phyloP scores from a whole-genome alignment of 2,329 filamentous ascomycete genomes.

The Aphanocladium album region DNA sequence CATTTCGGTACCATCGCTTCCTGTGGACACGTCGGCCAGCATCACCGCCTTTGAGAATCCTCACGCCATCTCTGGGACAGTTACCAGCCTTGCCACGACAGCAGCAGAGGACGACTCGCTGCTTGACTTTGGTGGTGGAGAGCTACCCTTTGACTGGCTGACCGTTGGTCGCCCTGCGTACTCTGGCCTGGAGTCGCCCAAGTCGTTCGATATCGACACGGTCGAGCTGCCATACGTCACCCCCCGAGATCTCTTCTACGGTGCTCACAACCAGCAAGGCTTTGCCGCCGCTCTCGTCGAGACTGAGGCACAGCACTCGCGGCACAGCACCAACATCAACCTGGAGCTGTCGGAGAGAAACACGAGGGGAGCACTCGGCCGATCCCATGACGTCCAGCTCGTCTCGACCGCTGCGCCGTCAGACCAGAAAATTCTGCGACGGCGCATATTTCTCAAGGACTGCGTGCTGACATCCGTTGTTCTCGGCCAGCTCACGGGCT shows the following conservation, averaged over 20 bases:
- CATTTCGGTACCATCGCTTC: background rate
- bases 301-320: background rate
- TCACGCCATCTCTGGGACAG: background rate
- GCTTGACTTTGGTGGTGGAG: background rate
- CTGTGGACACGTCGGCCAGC: background rate
- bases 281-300: background rate
- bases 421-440: background rate
- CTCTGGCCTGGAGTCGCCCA: background rate
- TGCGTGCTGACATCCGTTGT: conserved; percentile 11
- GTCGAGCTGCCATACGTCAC: background rate
- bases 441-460: background rate
- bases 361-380: background rate
- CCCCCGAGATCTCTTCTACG: background rate
- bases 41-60: background rate
- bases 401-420: background rate
- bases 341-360: background rate
- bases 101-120: background rate
- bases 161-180: background rate
- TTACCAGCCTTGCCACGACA: background rate
- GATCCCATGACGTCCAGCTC: background rate
- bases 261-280: background rate
- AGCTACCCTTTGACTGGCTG: background rate
- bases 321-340: background rate
- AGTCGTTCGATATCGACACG: background rate
- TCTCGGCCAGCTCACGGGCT: conserved; percentile 13